Evolutionary conservation across 305 asterid species (phyloP).

Genomic region (Plantago coronopus): DNA sequence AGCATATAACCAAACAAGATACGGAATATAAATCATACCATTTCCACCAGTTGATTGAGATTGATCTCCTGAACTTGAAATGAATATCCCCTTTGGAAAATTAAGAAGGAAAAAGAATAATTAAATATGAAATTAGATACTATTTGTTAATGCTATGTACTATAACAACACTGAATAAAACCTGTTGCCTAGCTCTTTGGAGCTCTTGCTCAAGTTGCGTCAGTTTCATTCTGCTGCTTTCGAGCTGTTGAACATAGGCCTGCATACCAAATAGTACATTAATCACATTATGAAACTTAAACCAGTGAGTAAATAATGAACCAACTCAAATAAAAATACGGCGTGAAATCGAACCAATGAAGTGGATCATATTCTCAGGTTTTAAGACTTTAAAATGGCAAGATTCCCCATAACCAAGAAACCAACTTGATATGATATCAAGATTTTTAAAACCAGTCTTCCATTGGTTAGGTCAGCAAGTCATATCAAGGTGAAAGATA

Average conservation of each 20-base stretch:
- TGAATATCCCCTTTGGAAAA: constrained; percentile 73
- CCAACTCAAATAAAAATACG: no score
- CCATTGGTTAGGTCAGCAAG: not conserved
- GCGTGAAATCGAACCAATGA: not conserved
- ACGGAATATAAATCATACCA: constrained; percentile 27
- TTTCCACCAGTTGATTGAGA: constrained; percentile 52
- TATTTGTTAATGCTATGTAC: not conserved
- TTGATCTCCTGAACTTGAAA: constrained; percentile 98
- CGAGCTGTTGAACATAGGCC: constrained; percentile 95
- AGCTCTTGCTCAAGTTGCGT: constrained; percentile 95
- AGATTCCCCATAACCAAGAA: not conserved
- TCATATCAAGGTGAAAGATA: not conserved
- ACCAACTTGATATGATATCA: no score
- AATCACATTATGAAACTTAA: not conserved
- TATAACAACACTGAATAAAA: constrained; percentile 19
- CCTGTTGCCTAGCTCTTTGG: constrained; percentile 96
- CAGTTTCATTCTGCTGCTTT: constrained; percentile 92
- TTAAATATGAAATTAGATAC: constrained; percentile 8
- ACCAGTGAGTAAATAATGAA: no score
- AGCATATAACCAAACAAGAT: not conserved
- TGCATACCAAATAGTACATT: constrained; percentile 26
- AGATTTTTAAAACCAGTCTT: no score
- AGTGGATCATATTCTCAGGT: not conserved
- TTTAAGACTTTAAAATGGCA: not conserved
- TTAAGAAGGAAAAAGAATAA: constrained; percentile 14